Percentiles rank a stretch among this genome's conserved stretches.
phyloP scores from a whole-genome alignment of 164 flowering plant species.

The Kingdonia uniflora region DNA sequence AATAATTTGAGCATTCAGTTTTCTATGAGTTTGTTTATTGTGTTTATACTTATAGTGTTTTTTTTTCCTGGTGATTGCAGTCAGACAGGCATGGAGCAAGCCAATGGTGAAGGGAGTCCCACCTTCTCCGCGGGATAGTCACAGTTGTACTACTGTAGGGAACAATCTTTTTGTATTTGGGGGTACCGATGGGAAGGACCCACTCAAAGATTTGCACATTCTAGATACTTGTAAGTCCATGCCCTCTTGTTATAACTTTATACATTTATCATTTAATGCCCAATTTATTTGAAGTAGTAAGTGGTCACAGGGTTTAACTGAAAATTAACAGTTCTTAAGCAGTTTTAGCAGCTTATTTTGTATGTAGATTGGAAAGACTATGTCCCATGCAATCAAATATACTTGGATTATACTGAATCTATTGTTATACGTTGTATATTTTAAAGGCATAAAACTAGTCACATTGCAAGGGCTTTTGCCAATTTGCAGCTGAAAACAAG shows the following conservation, averaged over 20 bases:
- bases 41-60: slow-evolving; percentile 1
- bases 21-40: no score
- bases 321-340: no score
- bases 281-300: not conserved
- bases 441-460: no score
- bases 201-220: slow-evolving; percentile 79
- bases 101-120: slow-evolving; percentile 68
- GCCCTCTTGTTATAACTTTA: not conserved
- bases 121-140: slow-evolving; percentile 89
- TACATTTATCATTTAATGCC: not conserved
- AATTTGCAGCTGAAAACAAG: no score
- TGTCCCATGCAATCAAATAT: no score
- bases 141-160: slow-evolving; percentile 79
- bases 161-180: slow-evolving; percentile 87
- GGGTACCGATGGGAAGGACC: slow-evolving; percentile 88
- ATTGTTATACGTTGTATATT: no score
- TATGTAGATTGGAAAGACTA: no score
- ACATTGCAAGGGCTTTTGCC: no score
- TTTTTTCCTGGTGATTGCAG: slow-evolving; percentile 25
- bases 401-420: no score
- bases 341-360: no score
- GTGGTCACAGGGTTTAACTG: not conserved
- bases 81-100: slow-evolving; percentile 62
- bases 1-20: no score
- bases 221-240: slow-evolving; percentile 68